These are phyloP conservation scores for Phaeosphaeria sp. DNA, from an alignment of 2,329 filamentous ascomycete genomes.

Conservation along the genomic window DNA sequence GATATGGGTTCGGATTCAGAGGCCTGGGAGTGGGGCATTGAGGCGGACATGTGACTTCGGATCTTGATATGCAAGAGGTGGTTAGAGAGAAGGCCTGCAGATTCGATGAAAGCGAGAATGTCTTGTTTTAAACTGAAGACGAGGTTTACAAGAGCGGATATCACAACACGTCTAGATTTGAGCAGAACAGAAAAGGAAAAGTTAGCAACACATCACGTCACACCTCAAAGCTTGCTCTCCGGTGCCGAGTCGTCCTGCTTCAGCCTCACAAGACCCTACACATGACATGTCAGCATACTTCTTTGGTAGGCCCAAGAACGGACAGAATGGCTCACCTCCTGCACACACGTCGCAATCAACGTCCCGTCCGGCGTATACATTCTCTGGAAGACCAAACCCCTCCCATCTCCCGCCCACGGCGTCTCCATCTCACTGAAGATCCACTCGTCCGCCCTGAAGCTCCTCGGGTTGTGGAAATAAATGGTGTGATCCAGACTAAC, in stretches of 20 bases:
- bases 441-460: conserved; percentile 68
- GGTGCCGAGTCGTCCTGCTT: conserved; percentile 6
- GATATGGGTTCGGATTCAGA: background rate
- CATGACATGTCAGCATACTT: background rate
- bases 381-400: conserved; percentile 76
- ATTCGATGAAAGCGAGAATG: background rate
- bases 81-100: background rate
- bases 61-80: too few species aligned
- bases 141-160: background rate
- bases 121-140: background rate
- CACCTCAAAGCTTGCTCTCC: background rate
- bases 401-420: conserved; percentile 79
- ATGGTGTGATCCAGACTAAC: conserved; percentile 77
- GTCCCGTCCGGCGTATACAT: conserved; percentile 75
- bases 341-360: conserved; percentile 78
- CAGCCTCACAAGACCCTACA: conserved; percentile 19
- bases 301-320: too few species aligned
- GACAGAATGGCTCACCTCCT: conserved; percentile 63
- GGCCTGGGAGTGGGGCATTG: background rate
- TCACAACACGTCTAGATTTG: background rate
- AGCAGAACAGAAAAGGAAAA: background rate
- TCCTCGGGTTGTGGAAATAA: conserved; percentile 60
- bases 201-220: background rate
- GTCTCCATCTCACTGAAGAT: conserved; percentile 81
- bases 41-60: too few species aligned